Conservation (phyloP, 2,329 filamentous ascomycete genomes). For the Allantophomopsis lycopodina region DNA sequence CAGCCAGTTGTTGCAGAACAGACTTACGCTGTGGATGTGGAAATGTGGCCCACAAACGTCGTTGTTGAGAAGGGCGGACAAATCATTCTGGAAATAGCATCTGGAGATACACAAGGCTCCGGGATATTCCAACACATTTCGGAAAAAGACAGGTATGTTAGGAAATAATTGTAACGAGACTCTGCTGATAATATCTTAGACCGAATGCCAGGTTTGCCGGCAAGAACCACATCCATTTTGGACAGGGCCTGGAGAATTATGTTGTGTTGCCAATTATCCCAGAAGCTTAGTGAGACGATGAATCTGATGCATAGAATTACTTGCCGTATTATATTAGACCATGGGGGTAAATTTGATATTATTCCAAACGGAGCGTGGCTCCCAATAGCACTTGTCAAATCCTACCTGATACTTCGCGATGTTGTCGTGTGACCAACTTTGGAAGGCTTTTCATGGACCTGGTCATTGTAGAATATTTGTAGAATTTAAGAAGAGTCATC, state of each 20-base stretch:
- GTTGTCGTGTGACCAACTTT: no score
- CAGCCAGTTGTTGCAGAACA: slow-evolving; percentile 36
- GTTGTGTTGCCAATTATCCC: slow-evolving; percentile 37
- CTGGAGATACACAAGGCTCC: slow-evolving; percentile 42
- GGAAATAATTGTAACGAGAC: background rate
- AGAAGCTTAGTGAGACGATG: no score
- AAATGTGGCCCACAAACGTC: slow-evolving; percentile 50
- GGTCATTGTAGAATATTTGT: no score
- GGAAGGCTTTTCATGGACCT: no score
- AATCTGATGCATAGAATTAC: no score
- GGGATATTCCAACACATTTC: slow-evolving; percentile 40
- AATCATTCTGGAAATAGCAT: slow-evolving; percentile 38
- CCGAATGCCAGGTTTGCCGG: slow-evolving; percentile 24
- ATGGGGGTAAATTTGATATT: no score
- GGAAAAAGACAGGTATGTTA: slow-evolving; percentile 27
- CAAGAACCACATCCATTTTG: slow-evolving; percentile 36
- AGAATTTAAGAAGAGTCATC: no score
- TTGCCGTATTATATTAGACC: no score
- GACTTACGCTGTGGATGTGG: slow-evolving; percentile 43
- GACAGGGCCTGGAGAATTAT: slow-evolving; percentile 30
- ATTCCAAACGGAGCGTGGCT: no score
- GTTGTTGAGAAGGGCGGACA: slow-evolving; percentile 33
- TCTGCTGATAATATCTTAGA: background rate
- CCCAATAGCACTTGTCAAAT: no score
- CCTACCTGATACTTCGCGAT: no score